Conservation (phyloP, 257 asterid genomes). For the Verbascum thapsus region DNA sequence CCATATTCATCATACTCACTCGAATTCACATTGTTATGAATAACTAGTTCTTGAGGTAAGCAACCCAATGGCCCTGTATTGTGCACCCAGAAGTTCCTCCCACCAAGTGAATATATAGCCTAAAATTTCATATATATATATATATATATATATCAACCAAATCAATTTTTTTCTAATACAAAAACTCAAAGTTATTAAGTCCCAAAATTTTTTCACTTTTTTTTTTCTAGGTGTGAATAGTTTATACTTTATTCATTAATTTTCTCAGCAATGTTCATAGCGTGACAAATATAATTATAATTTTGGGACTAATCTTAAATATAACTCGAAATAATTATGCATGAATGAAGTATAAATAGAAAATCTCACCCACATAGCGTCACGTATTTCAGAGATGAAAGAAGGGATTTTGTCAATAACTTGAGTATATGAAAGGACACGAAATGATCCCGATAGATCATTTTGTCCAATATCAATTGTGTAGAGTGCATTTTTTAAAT, state of each 20-base stretch:
- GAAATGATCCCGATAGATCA: conserved; percentile 40
- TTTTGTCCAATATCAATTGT: conserved; percentile 60
- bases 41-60: conserved; percentile 43
- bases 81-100: conserved; percentile 57
- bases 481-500: conserved; percentile 42
- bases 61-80: conserved; percentile 60
- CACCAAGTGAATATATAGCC: conserved; percentile 44
- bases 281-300: too few species aligned
- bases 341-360: background rate
- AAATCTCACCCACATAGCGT: conserved; percentile 45
- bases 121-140: conserved; percentile 6
- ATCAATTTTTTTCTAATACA: background rate
- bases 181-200: background rate
- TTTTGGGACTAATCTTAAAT: too few species aligned
- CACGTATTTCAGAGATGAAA: conserved; percentile 48
- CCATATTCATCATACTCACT: conserved; percentile 42
- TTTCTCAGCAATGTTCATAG: too few species aligned
- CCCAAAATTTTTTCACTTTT: too few species aligned
- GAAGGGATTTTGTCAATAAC: conserved; percentile 44
- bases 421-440: conserved; percentile 35
- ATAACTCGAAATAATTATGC: too few species aligned
- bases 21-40: conserved; percentile 4
- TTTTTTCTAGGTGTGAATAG: too few species aligned
- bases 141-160: too few species aligned
- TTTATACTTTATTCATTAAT: too few species aligned